A percentile compares a stretch with the other conserved stretches of the same genome.
Conservation (phyloP, 441 rosid genomes). For the Pelargonium citronellum region DNA sequence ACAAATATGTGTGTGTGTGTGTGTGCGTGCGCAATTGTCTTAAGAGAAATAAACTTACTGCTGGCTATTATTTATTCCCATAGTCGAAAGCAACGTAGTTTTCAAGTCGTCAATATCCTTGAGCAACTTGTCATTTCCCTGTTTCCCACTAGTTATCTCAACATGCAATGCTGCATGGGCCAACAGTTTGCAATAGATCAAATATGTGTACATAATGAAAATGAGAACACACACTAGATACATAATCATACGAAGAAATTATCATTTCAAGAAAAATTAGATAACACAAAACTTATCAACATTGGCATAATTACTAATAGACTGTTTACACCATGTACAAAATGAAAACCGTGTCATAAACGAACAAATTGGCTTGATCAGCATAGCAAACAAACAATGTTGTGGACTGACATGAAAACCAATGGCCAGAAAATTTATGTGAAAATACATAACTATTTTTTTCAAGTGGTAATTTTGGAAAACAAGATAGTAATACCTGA, state of each 20-base stretch:
- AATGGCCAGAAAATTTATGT: conserved; percentile 7
- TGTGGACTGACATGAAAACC: background rate
- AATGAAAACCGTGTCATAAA: background rate
- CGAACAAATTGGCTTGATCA: background rate
- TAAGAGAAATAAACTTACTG: conserved; percentile 8
- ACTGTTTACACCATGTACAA: background rate
- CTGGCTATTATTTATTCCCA: conserved; percentile 4
- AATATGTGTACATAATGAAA: conserved; percentile 3
- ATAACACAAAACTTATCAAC: background rate
- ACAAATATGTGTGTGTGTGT: too few species aligned
- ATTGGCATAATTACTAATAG: conserved; percentile 1
- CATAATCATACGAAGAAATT: background rate
- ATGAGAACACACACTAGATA: background rate
- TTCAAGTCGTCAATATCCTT: conserved; percentile 39
- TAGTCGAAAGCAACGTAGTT: conserved; percentile 23
- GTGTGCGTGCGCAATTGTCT: background rate
- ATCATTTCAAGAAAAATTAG: background rate
- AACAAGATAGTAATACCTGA: conserved; percentile 30
- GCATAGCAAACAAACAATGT: background rate
- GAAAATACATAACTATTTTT: background rate
- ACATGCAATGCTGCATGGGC: conserved; percentile 35
- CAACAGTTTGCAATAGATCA: conserved; percentile 10
- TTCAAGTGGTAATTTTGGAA: background rate
- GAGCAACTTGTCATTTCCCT: conserved; percentile 41
- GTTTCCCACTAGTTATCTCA: conserved; percentile 33